phyloP scores from a whole-genome alignment of 345 rosid genomes.

The Camelina hispida region DNA sequence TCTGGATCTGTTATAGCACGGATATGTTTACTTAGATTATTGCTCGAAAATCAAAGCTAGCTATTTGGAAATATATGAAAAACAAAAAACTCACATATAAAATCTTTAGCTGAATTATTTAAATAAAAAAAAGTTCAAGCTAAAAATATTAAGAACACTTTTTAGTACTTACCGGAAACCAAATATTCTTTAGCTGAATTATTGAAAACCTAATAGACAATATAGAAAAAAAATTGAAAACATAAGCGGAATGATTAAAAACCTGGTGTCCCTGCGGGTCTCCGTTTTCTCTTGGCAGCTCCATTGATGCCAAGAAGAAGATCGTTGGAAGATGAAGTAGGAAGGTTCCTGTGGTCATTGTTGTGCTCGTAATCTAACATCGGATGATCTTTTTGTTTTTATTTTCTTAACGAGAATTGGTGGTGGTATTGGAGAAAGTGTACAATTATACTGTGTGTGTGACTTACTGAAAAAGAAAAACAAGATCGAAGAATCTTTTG shows the following conservation, averaged over 20 bases:
- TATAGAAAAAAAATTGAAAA: background rate
- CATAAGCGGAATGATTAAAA: background rate
- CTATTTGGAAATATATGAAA: background rate
- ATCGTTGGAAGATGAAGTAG: constrained; percentile 31
- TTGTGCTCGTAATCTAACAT: constrained; percentile 40
- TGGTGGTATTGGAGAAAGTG: constrained; percentile 22
- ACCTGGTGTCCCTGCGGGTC: constrained; percentile 98
- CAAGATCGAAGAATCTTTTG: constrained; percentile 39
- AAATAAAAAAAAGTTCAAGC: background rate
- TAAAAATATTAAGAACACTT: constrained; percentile 9
- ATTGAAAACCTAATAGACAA: constrained; percentile 24
- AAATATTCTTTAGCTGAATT: constrained; percentile 9
- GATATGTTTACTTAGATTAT: background rate
- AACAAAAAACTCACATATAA: background rate
- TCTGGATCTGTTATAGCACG: constrained; percentile 75
- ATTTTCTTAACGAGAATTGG: background rate
- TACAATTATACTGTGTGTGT: background rate
- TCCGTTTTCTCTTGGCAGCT: constrained; percentile 62
- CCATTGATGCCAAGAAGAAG: constrained; percentile 36
- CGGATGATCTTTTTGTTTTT: constrained; percentile 3
- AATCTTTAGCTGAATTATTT: background rate
- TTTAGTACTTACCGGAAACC: background rate
- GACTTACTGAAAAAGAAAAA: constrained; percentile 37
- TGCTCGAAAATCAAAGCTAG: background rate
- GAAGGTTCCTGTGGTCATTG: constrained; percentile 23